Base-by-base conservation (phyloP, 2,329 filamentous ascomycete species). In the Cercospora brassicicola region DNA sequence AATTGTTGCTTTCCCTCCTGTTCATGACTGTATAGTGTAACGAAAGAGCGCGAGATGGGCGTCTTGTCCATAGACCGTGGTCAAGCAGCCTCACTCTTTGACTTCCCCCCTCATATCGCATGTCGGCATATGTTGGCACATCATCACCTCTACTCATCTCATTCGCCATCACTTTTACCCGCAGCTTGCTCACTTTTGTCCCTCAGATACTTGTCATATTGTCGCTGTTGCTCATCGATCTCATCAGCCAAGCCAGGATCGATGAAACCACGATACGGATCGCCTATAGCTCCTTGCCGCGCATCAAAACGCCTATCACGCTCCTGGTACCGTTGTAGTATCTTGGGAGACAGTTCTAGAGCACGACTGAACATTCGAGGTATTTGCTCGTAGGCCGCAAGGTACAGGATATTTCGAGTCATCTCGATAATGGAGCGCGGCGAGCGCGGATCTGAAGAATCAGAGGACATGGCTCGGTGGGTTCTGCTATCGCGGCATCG, bases 261-360 rank as follows among this genome's bases (percentile, higher is more conserved):
- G 33, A 72, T 69, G 48, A 67, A 72, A 18, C 69, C 70, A 31
- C 64, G 48, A 48, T 68, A 71, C 2, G 70, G 70, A 62, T 72
- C 65, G 11, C 70, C 70, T 18, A 69, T 69, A n/a, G 69, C 66
- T 9, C 70, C 70, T 61, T 72, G 67, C n/a, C 70, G 61, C 3
- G 70, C 70, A 66, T 71, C 70, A 20, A 33, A 71, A 15, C 67
- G 67, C n/a, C 65, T 69, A 23, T 72, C 70, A 18, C 70, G 69
- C 57, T 72, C 69, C 28, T 53, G 39, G 31, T 71, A 72, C 6
- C 67, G 60, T 48, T 68, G 66, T 11, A 62, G 30, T 4, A 67
- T 69, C 59, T 71, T 72, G 5, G 65, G 45, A 10, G 70, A 69
- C 10, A 71, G 60, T 26, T 68, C 65, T n/a, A 63, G 64, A n/a